phyloP scores from a whole-genome alignment of 78 protist genomes.

The Dictyostelium intermedium region DNA sequence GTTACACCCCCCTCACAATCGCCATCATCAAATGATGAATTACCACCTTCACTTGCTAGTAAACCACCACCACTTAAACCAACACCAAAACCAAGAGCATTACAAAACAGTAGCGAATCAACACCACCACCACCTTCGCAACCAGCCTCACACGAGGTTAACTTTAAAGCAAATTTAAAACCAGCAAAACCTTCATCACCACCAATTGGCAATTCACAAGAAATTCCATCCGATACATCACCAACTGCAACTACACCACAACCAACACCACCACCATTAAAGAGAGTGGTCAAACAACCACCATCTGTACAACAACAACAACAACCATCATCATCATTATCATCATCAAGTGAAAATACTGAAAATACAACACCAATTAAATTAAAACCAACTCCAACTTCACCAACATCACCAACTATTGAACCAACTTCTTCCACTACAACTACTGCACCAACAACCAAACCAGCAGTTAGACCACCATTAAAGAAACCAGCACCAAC shows the following conservation, averaged over 20 bases:
- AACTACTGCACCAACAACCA: neutral
- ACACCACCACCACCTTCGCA: neutral
- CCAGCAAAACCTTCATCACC: neutral
- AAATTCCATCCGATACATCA: neutral
- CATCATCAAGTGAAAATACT: neutral
- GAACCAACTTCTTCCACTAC: neutral
- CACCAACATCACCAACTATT: neutral
- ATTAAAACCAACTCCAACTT: neutral
- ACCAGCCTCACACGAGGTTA: neutral
- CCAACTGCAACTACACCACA: constrained; percentile 11
- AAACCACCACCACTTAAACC: constrained; percentile 11
- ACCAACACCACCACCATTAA: constrained; percentile 22
- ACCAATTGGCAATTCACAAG: constrained; percentile 8
- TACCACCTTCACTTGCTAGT: neutral
- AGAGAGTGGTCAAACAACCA: neutral
- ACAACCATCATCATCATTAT: neutral
- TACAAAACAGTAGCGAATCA: neutral
- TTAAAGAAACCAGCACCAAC: neutral
- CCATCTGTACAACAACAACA: neutral
- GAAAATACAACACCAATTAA: neutral
- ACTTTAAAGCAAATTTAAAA: neutral
- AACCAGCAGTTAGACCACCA: constrained; percentile 15
- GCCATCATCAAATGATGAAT: neutral
- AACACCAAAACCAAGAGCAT: constrained; percentile 18
- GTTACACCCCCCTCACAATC: neutral